Evolutionary conservation across 164 flowering plant genomes (phyloP), one percentile per base, ranked within the genome.

Genomic region (Sextonia rubra): DNA sequence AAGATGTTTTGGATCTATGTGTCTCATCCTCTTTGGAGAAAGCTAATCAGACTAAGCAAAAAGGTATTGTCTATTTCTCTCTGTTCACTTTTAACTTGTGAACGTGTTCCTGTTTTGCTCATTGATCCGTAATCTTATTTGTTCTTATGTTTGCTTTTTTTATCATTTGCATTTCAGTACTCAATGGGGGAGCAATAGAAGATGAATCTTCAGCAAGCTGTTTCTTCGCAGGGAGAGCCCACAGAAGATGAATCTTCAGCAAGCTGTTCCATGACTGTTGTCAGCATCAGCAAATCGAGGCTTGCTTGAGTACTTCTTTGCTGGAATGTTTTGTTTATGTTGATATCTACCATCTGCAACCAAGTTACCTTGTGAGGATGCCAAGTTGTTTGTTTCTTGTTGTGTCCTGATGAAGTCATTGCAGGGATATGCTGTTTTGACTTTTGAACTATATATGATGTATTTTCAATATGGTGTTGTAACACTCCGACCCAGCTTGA

Each of bases 51-150:
- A 71, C 73, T 56, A 72, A 72, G 71, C 66, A 22, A 55, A 60
- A 52, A 84, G 88, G 85, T 83, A 80, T 30, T 9, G 25, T 14
- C 47, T 49, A 6, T 5, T 1, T 47, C 66, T 48, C 29, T 9
- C n/a, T n/a, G 20, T 37, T 20, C 15, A 24, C 11, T 62, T 64
- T 65, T 11, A 14, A 18, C 61, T 62, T 24, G 1, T 15, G 9
- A 68, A 47, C 2, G 69, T 58, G 7, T 44, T 71, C 22, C 7
- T 20, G 25, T 0, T 17, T 11, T 25, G 60, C 2, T 27, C 32
- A 61, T 70, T 69, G 20, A 52, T 12, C 12, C 18, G 18, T 52
- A 15, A 52, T 52, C 58, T 14, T 2, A 12, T 14, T 15, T 12
- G 17, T 52, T n/a, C n/a, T n/a, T n/a, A n/a, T n/a, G 58, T 52